Percentiles rank a stretch among this genome's conserved stretches.
Evolutionary conservation across 345 rosid species (phyloP).

Genomic region (Eucalyptus marginata): DNA sequence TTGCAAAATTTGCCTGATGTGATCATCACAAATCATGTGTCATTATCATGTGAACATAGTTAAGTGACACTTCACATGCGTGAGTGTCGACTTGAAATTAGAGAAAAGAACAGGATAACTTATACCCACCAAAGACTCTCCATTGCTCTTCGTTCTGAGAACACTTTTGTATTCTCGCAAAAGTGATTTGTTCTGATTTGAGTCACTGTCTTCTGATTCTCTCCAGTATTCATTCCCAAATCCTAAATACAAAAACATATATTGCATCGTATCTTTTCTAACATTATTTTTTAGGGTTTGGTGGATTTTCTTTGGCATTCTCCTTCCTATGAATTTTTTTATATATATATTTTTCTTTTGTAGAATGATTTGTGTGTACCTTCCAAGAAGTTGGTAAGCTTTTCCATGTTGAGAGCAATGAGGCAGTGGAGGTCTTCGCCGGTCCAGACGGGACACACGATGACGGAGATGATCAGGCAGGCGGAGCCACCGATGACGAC

Average conservation of each 20-base stretch:
- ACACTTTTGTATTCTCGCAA: conserved; percentile 39
- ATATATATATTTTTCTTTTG: no score
- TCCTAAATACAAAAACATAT: conserved; percentile 3
- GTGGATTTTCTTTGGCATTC: background rate
- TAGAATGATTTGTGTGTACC: conserved; percentile 10
- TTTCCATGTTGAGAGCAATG: conserved; percentile 34
- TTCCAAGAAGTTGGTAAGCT: conserved; percentile 47
- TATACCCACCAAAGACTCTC: conserved; percentile 61
- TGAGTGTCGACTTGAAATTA: background rate
- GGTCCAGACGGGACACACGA: conserved; percentile 62
- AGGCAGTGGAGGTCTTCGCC: conserved; percentile 52
- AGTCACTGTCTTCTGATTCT: conserved; percentile 1
- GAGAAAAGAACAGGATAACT: background rate
- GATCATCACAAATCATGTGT: background rate
- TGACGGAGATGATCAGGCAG: conserved; percentile 30
- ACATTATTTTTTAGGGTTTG: background rate
- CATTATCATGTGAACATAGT: background rate
- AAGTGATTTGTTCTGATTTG: conserved; percentile 4
- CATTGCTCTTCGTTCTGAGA: conserved; percentile 44
- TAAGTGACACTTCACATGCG: background rate
- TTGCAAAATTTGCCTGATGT: conserved; percentile 61
- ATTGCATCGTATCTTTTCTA: background rate
- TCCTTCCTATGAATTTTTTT: background rate
- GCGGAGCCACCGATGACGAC: conserved; percentile 47
- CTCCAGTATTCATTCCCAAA: conserved; percentile 45